phyloP scores from a whole-genome alignment of 2,329 filamentous ascomycete genomes.

The Cladosporium colombiae region DNA sequence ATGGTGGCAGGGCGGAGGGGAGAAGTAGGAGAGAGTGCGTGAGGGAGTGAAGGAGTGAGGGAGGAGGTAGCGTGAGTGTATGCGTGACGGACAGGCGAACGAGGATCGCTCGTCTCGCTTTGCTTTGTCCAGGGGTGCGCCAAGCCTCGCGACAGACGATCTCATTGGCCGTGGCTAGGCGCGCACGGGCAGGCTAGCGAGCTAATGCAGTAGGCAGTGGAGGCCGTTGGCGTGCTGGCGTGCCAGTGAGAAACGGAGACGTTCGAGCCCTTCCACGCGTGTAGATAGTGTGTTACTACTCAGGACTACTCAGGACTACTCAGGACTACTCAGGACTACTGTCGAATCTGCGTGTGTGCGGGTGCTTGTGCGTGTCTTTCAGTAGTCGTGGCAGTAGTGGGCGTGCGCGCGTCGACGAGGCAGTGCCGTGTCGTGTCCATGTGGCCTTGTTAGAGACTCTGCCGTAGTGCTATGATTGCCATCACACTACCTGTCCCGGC shows the following conservation, averaged over 20 bases:
- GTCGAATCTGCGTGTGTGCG: not conserved
- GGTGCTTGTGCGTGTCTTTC: not conserved
- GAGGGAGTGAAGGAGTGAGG: not conserved
- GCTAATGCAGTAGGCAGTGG: not conserved
- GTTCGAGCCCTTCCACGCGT: not conserved
- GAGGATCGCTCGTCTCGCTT: not conserved
- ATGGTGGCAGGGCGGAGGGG: not conserved
- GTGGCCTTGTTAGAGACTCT: not conserved
- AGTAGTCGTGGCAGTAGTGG: not conserved
- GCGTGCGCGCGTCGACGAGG: not conserved
- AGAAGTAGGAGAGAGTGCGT: no score
- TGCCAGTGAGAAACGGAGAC: not conserved
- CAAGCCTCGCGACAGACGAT: not conserved
- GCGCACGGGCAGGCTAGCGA: not conserved
- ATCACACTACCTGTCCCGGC: not conserved
- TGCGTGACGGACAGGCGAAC: not conserved
- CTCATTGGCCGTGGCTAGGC: not conserved
- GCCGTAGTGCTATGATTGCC: not conserved
- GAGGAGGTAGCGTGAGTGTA: not conserved
- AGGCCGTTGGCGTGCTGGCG: not conserved
- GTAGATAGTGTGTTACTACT: not conserved
- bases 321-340: no score
- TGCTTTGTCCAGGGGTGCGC: not conserved
- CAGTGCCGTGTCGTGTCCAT: not conserved
- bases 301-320: no score